These are phyloP conservation scores for Annulohypoxylon stygium DNA, from an alignment of 495 filamentous ascomycete species.

Conservation along the genomic window DNA sequence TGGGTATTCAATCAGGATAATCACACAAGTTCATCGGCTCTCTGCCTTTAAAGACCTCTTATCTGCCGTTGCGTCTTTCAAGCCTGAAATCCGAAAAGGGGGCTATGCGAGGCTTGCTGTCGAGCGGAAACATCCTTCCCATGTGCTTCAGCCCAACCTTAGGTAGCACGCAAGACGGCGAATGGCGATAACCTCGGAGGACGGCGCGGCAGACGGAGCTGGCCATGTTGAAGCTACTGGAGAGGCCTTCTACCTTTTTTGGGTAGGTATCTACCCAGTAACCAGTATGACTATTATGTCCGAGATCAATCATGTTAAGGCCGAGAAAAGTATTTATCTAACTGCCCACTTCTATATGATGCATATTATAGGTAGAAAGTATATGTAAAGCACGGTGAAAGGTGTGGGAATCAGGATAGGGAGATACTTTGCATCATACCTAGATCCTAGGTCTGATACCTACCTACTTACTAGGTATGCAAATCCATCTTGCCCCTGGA, in stretches of 20 bases:
- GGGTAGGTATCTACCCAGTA: neutral
- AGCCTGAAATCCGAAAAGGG: neutral
- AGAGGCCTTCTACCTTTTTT: neutral
- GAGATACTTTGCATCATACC: neutral
- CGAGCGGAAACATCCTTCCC: neutral
- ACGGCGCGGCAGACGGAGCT: constrained; percentile 19
- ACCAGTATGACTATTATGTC: too few relatives aligned
- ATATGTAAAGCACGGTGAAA: neutral
- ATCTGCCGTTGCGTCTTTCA: neutral
- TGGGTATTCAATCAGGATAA: neutral
- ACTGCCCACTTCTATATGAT: neutral
- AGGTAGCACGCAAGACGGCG: constrained; percentile 27
- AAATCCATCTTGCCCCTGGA: too few relatives aligned
- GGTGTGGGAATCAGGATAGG: neutral
- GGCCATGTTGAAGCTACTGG: neutral
- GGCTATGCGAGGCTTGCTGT: too few relatives aligned
- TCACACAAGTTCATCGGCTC: neutral
- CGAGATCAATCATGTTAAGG: too few relatives aligned
- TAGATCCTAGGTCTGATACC: neutral
- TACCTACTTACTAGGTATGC: too few relatives aligned
- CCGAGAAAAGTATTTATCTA: neutral
- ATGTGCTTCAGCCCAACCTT: neutral
- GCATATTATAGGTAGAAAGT: neutral
- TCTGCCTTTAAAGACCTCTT: neutral
- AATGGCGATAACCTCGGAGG: constrained; percentile 28